These are phyloP conservation scores for Colletotrichum trifolii DNA, from an alignment of 2,329 filamentous ascomycete genomes.

Conservation along the genomic window DNA sequence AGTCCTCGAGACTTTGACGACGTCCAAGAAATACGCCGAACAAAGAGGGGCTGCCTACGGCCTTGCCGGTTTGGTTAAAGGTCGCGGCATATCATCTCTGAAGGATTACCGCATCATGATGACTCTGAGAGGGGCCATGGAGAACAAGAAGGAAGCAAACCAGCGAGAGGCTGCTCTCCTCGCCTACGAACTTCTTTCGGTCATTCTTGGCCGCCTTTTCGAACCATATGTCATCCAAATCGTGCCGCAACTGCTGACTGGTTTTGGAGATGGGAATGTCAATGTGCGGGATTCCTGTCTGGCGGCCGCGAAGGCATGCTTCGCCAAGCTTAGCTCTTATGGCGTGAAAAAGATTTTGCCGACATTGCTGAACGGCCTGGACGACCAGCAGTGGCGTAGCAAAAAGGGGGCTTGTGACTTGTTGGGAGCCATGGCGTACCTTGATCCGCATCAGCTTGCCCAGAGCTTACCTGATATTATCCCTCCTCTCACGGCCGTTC, in stretches of 20 bases:
- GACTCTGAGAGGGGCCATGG: constrained; percentile 81
- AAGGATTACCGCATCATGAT: constrained; percentile 89
- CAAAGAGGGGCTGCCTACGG: constrained; percentile 96
- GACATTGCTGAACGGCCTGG: constrained; percentile 88
- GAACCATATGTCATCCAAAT: constrained; percentile 98
- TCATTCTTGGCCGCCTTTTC: constrained; percentile 87
- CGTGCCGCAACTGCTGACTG: constrained; percentile 87
- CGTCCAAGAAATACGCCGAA: constrained; percentile 90
- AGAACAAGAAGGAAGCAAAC: constrained; percentile 93
- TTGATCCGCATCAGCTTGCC: constrained; percentile 94
- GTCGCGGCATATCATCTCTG: constrained; percentile 84
- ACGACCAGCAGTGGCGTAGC: constrained; percentile 96
- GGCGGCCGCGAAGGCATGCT: constrained; percentile 93
- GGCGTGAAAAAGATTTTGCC: constrained; percentile 96
- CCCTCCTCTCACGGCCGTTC: constrained; percentile 89
- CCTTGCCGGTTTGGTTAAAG: constrained; percentile 87
- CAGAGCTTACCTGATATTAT: constrained; percentile 96
- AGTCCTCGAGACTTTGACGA: constrained; percentile 83
- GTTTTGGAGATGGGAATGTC: constrained; percentile 88
- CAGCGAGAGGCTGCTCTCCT: constrained; percentile 90
- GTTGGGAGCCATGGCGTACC: constrained; percentile 96
- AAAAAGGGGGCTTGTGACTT: constrained; percentile 98
- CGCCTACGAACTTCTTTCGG: constrained; percentile 89
- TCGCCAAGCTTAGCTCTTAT: constrained; percentile 91
- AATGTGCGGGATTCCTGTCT: constrained; percentile 95